A percentile compares a stretch with the other conserved stretches of the same genome.
These are phyloP conservation scores for Neobulgaria alba DNA, from an alignment of 2,329 filamentous ascomycete species.

Conservation along the genomic window DNA sequence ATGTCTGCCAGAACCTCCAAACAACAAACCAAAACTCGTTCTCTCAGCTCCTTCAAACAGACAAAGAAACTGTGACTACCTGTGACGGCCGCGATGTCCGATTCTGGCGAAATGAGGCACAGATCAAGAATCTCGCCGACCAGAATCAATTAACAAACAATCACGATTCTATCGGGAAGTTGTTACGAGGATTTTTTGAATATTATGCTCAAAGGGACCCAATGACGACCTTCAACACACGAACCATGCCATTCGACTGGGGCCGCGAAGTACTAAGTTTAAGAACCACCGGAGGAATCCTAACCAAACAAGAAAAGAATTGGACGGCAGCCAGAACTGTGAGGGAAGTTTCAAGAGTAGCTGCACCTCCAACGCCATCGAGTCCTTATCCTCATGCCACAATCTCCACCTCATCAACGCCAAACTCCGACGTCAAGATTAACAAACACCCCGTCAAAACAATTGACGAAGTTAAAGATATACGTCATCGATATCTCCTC, in stretches of 20 bases:
- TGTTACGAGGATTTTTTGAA: slow-evolving; percentile 79
- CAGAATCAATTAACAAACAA: slow-evolving; percentile 58
- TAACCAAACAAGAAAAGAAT: slow-evolving; percentile 68
- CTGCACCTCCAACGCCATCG: slow-evolving; percentile 22
- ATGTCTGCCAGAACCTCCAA: slow-evolving; percentile 80
- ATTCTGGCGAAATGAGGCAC: slow-evolving; percentile 69
- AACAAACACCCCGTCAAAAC: slow-evolving; percentile 13
- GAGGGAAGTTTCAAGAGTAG: slow-evolving; percentile 40
- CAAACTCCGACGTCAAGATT: slow-evolving; percentile 2
- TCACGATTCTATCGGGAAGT: slow-evolving; percentile 55
- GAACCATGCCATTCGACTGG: slow-evolving; percentile 65
- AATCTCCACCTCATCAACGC: not conserved
- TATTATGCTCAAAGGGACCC: slow-evolving; percentile 60
- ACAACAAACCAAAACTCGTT: slow-evolving; percentile 34
- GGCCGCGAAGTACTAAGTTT: slow-evolving; percentile 71
- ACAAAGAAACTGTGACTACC: slow-evolving; percentile 30
- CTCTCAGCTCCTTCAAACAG: slow-evolving; percentile 35
- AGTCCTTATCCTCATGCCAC: slow-evolving; percentile 1
- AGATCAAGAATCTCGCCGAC: slow-evolving; percentile 54
- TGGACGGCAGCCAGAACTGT: slow-evolving; percentile 79
- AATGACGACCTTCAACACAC: slow-evolving; percentile 40
- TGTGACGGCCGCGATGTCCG: slow-evolving; percentile 62
- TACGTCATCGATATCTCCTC: slow-evolving; percentile 74
- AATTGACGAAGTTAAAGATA: slow-evolving; percentile 45
- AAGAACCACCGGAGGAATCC: slow-evolving; percentile 59